Evolutionary conservation across 441 rosid species (phyloP).

Genomic region (Arabidopsis lyrata): DNA sequence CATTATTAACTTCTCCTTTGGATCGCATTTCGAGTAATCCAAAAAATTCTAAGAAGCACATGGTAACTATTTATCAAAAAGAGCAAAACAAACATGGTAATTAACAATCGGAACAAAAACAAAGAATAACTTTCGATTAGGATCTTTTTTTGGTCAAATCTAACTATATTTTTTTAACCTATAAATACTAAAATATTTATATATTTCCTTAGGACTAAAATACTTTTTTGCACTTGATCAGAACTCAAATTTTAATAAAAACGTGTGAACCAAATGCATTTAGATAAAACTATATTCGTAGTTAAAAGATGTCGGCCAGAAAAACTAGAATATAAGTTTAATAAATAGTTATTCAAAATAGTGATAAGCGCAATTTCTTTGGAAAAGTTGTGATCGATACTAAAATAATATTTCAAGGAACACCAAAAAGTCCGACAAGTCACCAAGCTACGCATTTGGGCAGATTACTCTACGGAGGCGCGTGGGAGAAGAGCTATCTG

Average conservation of each 20-base stretch:
- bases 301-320: background rate
- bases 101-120: background rate
- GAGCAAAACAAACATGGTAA: background rate
- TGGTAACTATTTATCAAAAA: no score
- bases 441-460: background rate
- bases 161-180: background rate
- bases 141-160: no score
- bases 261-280: background rate
- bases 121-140: background rate
- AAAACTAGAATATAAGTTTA: background rate
- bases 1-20: background rate
- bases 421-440: constrained; percentile 9
- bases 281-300: background rate
- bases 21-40: background rate
- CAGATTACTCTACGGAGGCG: constrained; percentile 30
- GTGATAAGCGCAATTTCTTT: background rate
- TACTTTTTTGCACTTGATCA: background rate
- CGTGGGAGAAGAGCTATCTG: constrained; percentile 11
- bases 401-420: background rate
- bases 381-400: background rate
- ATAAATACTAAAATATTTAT: background rate
- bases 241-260: background rate
- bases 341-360: background rate
- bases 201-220: background rate
- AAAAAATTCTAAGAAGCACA: background rate